phyloP scores from a whole-genome alignment of 257 asterid genomes.

The Henckelia pumila region DNA sequence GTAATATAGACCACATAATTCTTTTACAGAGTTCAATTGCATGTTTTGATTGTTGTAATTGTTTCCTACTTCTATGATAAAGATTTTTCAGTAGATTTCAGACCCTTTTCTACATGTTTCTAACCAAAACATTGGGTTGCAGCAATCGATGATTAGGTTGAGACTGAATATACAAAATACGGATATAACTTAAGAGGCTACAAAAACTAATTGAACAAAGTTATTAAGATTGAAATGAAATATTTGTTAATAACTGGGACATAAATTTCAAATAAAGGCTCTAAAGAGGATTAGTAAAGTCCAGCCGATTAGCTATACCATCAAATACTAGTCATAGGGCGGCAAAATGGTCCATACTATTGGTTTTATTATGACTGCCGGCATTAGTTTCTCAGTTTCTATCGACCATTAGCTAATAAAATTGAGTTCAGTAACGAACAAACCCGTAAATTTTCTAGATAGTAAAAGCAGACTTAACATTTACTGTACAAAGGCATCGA shows the following conservation, averaged over 20 bases:
- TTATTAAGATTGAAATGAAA: neutral
- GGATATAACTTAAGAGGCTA: neutral
- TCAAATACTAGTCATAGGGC: neutral
- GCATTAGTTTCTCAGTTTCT: too few species aligned
- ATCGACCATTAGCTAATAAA: neutral
- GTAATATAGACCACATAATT: slow-evolving; percentile 2
- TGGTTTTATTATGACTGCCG: neutral
- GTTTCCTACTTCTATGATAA: neutral
- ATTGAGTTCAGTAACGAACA: neutral
- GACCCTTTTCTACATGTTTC: too few species aligned
- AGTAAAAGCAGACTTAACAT: neutral
- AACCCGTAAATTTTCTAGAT: neutral
- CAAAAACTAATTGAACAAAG: too few species aligned
- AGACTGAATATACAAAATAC: too few species aligned
- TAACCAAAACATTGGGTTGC: too few species aligned
- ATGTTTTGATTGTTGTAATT: neutral
- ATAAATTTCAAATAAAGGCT: neutral
- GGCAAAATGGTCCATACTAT: neutral
- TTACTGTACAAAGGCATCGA: too few species aligned
- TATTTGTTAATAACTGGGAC: neutral
- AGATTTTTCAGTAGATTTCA: too few species aligned
- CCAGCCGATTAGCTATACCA: neutral
- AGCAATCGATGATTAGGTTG: too few species aligned
- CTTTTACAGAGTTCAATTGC: slow-evolving; percentile 10
- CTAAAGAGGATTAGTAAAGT: neutral